Percentiles rank a stretch among this genome's conserved stretches.
Evolutionary conservation across 23 red algal species (phyloP).

Genomic region (Porphyridium purpureum): DNA sequence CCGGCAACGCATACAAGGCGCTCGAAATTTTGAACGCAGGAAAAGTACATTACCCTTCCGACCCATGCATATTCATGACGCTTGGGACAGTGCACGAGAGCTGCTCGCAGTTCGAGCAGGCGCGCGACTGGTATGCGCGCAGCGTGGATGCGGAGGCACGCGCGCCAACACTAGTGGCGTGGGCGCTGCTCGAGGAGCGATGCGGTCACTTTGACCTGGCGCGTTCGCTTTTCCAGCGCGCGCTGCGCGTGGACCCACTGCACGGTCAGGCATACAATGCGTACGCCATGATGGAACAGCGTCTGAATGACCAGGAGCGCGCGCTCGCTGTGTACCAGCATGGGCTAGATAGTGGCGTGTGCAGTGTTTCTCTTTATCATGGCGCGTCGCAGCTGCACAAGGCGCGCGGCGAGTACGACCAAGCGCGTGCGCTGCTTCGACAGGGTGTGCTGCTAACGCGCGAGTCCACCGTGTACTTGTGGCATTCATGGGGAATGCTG

Average conservation of each 20-base stretch:
- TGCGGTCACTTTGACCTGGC: slow-evolving; percentile 29
- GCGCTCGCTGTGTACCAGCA: slow-evolving; percentile 49
- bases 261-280: slow-evolving; percentile 95
- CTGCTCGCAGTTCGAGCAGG: slow-evolving; percentile 30
- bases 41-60: slow-evolving; percentile 12
- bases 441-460: slow-evolving; percentile 21
- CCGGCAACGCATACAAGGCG: slow-evolving; percentile 26
- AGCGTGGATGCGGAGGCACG: slow-evolving; percentile 37
- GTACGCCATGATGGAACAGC: slow-evolving; percentile 74
- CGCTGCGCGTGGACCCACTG: slow-evolving; percentile 34
- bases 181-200: slow-evolving; percentile 75
- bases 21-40: slow-evolving; percentile 34
- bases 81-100: slow-evolving; percentile 49
- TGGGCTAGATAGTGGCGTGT: slow-evolving; percentile 19
- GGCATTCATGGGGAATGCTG: slow-evolving; percentile 88
- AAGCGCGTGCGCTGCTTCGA: slow-evolving; percentile 39
- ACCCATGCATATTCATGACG: slow-evolving; percentile 46
- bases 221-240: slow-evolving; percentile 50
- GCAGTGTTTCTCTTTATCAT: slow-evolving; percentile 61
- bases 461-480: slow-evolving; percentile 71
- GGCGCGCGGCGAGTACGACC: slow-evolving; percentile 29
- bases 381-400: slow-evolving; percentile 69
- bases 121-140: slow-evolving; percentile 27
- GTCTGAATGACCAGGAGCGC: slow-evolving; percentile 16
- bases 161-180: slow-evolving; percentile 83